A percentile compares a stretch with the other conserved stretches of the same genome.
phyloP scores from a whole-genome alignment of 345 rosid species.

The Streptanthus diversifolius region DNA sequence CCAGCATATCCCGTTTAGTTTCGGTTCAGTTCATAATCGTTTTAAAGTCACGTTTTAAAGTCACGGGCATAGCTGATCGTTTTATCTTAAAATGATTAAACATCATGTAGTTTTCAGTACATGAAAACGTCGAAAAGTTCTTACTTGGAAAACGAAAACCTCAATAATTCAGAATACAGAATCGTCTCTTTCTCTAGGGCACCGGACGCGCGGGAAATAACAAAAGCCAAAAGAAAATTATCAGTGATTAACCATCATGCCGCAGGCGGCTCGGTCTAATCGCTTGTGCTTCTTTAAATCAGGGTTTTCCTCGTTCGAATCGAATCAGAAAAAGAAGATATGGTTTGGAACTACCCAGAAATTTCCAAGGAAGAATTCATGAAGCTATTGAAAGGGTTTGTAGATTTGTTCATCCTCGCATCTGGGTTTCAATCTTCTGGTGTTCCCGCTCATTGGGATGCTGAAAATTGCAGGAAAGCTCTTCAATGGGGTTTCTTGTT shows the following conservation, averaged over 20 bases:
- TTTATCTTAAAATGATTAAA: neutral
- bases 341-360: slow-evolving; percentile 73
- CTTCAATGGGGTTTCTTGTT: slow-evolving; percentile 77
- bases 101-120: slow-evolving; percentile 4
- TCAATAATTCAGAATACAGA: neutral
- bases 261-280: neutral
- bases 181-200: slow-evolving; percentile 11
- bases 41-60: too few species aligned
- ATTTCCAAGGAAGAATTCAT: slow-evolving; percentile 51
- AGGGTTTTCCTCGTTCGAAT: neutral
- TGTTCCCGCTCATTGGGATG: slow-evolving; percentile 62
- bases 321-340: slow-evolving; percentile 8
- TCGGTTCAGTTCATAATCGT: slow-evolving; percentile 6
- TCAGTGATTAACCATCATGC: slow-evolving; percentile 4
- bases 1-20: too few species aligned
- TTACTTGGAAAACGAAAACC: slow-evolving; percentile 1
- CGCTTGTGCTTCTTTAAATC: neutral
- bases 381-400: slow-evolving; percentile 68
- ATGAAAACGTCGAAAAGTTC: slow-evolving; percentile 8
- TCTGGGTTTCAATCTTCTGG: slow-evolving; percentile 86
- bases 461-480: slow-evolving; percentile 52
- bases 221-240: neutral
- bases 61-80: neutral
- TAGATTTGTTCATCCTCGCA: slow-evolving; percentile 65
- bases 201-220: slow-evolving; percentile 24